These are phyloP conservation scores for Dillenia turbinata DNA, from an alignment of 164 flowering plant genomes.

Conservation along the genomic window DNA sequence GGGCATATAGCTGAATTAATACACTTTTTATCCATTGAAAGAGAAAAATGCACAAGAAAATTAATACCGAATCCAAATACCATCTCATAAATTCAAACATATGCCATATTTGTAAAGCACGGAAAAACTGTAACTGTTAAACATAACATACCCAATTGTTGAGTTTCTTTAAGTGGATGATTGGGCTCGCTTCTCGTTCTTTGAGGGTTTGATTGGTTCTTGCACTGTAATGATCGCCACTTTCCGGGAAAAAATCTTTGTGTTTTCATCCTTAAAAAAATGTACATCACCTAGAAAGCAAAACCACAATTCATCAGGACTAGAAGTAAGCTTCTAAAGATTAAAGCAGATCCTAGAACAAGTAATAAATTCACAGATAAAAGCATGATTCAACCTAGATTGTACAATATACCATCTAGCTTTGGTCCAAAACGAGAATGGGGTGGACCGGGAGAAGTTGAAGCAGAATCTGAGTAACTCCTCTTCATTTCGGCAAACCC, in stretches of 20 bases:
- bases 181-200: slow-evolving; percentile 90
- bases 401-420: slow-evolving; percentile 11
- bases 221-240: slow-evolving; percentile 97
- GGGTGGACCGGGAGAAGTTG: slow-evolving; percentile 24
- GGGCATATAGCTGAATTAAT: slow-evolving; percentile 80
- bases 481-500: slow-evolving; percentile 18
- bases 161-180: slow-evolving; percentile 87
- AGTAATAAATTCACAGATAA: background rate
- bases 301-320: background rate
- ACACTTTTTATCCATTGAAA: slow-evolving; percentile 85
- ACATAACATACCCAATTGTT: slow-evolving; percentile 70
- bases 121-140: background rate
- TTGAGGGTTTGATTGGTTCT: slow-evolving; percentile 88
- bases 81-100: too few relatives aligned
- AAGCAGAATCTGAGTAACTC: slow-evolving; percentile 16
- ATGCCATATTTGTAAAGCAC: too few relatives aligned
- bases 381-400: background rate
- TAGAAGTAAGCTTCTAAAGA: background rate
- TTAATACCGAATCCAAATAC: too few relatives aligned
- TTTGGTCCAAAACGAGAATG: slow-evolving; percentile 20
- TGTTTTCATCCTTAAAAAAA: slow-evolving; percentile 63
- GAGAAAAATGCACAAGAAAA: background rate
- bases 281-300: slow-evolving; percentile 42
- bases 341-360: background rate
- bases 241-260: slow-evolving; percentile 57